A percentile compares a stretch with the other conserved stretches of the same genome.
Evolutionary conservation across 441 rosid species (phyloP).

Genomic region (Adansonia rubrostipa): DNA sequence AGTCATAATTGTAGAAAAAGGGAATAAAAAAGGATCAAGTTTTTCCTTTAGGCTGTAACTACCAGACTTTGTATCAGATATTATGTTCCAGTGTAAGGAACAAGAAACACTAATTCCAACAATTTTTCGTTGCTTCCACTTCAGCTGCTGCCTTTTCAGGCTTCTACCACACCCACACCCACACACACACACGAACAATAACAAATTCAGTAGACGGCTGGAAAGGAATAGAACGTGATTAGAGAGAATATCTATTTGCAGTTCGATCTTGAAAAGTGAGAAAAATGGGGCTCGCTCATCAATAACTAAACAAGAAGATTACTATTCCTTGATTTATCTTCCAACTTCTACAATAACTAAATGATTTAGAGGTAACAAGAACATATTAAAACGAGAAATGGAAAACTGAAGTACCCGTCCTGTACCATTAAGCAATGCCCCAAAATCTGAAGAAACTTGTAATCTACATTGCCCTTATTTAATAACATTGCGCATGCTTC

Average conservation of each 20-base stretch:
- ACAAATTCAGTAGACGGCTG: slow-evolving; percentile 20
- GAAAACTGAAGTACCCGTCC: background rate
- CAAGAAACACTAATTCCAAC: slow-evolving; percentile 29
- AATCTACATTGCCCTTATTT: background rate
- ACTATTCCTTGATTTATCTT: slow-evolving; percentile 2
- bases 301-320: background rate
- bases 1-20: slow-evolving; percentile 44
- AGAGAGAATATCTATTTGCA: slow-evolving; percentile 9
- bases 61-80: background rate
- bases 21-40: slow-evolving; percentile 9
- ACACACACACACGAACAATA: slow-evolving; percentile 21
- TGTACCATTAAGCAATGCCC: background rate
- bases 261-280: background rate
- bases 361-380: background rate
- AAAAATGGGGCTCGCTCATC: background rate
- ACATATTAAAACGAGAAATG: background rate
- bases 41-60: background rate
- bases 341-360: background rate
- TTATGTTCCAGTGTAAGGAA: background rate
- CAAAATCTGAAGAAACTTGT: slow-evolving; percentile 16
- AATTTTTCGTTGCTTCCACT: slow-evolving; percentile 17
- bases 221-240: slow-evolving; percentile 23
- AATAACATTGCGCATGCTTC: slow-evolving; percentile 15
- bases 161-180: background rate
- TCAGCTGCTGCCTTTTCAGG: slow-evolving; percentile 24